Conservation (phyloP, 2,329 filamentous ascomycete genomes). For the Colletotrichum sp. region DNA sequence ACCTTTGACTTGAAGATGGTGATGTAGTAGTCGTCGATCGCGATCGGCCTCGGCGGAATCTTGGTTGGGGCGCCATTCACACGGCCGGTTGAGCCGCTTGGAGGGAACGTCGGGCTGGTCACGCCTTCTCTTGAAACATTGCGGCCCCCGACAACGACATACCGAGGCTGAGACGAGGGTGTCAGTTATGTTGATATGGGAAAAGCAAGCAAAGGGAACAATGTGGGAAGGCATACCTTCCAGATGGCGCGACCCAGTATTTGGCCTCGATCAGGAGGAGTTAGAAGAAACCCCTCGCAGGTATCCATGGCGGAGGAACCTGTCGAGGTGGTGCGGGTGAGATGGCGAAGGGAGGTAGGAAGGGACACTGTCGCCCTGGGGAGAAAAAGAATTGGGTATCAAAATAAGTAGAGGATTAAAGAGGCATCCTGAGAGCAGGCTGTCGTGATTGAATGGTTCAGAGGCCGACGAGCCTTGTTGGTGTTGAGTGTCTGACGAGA, state of each 20-base stretch:
- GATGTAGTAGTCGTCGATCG: slow-evolving; percentile 49
- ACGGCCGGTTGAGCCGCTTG: slow-evolving; percentile 38
- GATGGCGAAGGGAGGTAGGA: background rate
- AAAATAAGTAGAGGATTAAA: background rate
- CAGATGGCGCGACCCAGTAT: slow-evolving; percentile 55
- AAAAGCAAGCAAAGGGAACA: background rate
- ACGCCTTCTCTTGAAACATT: slow-evolving; percentile 32
- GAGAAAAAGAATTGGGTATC: background rate
- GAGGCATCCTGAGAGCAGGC: slow-evolving; percentile 8
- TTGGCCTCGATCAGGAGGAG: slow-evolving; percentile 54
- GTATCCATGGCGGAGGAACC: slow-evolving; percentile 15
- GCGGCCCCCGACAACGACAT: slow-evolving; percentile 57
- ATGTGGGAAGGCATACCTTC: slow-evolving; percentile 47
- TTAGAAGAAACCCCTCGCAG: slow-evolving; percentile 51
- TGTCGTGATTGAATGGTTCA: background rate
- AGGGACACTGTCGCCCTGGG: background rate
- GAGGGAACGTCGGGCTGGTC: slow-evolving; percentile 43
- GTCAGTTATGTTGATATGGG: background rate
- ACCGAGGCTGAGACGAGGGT: slow-evolving; percentile 53
- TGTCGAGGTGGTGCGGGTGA: background rate
- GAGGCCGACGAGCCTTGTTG: background rate
- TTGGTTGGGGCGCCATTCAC: slow-evolving; percentile 41
- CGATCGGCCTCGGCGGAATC: slow-evolving; percentile 27
- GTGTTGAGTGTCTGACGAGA: background rate
- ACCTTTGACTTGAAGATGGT: slow-evolving; percentile 64